Evolutionary conservation across 202 grass and related monocot genomes (phyloP), one percentile per base, ranked within the genome.

Genomic region (Cymbopogon flexuosus): DNA sequence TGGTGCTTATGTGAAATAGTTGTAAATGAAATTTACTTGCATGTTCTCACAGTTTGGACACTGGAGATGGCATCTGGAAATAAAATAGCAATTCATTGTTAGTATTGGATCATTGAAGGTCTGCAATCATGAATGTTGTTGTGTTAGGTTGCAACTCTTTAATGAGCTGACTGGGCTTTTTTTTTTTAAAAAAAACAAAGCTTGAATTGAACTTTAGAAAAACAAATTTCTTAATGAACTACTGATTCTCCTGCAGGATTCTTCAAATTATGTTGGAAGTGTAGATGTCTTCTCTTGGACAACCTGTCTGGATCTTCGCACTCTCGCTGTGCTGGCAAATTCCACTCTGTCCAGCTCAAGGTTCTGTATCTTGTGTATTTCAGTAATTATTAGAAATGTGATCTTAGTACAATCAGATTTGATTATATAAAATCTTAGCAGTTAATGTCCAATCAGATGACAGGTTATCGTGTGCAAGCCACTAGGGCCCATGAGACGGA

Each of bases 261-360:
- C 75, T 3, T 35, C 30, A 39, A 60, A 34, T 15, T 42, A 93
- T 29, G 82, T 56, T 73, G 70, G 34, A 74, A 58, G 65, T 62
- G 76, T 91, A 46, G 62, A 91, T 81, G 35, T 98, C 77, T 90
- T 88, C 78, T 91, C 96, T 65, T 98, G 86, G 90, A 88, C 73
- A 64, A 84, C 77, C 23, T 98, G 92, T 78, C 58, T 91, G 79
- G 92, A 98, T 84, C 88, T 93, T 76, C 84, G 79, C 47, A 60
- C 77, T 73, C 73, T 98, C 36, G 87, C 84, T 21, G 92, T 90
- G 39, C 84, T 98, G 37, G 76, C 87, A 76, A 98, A 98, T 72
- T 95, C 96, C 39, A 91, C 90, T 33, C 69, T 95, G 42, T 91
- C 88, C 57, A 89, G 79, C 69, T 89, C 92, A 91, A 95, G 95